Evolutionary conservation across 352 stramenopile species (phyloP).

Genomic region (Peronospora destructor): DNA sequence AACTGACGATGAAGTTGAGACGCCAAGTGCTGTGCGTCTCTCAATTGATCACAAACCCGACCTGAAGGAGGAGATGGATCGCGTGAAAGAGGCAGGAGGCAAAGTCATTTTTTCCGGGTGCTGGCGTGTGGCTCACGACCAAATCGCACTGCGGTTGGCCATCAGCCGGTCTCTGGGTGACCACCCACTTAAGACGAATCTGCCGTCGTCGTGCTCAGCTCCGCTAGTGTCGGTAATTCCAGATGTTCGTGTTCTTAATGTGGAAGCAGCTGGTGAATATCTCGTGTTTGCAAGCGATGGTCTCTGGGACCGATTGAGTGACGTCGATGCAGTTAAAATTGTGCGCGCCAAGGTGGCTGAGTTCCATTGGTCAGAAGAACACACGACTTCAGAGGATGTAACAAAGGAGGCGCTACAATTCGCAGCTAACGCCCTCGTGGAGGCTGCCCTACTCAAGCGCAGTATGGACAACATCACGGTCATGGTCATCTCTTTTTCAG

Average conservation of each 20-base stretch:
- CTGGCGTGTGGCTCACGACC: conserved; percentile 76
- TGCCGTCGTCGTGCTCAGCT: conserved; percentile 49
- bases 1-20: conserved; percentile 16
- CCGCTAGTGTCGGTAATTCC: conserved; percentile 66
- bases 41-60: conserved; percentile 80
- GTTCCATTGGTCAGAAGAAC: conserved; percentile 24
- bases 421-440: conserved; percentile 57
- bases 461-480: conserved; percentile 83
- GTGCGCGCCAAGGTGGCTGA: conserved; percentile 51
- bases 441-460: conserved; percentile 54
- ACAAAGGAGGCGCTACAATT: conserved; percentile 50
- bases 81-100: conserved; percentile 56
- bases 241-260: conserved; percentile 62
- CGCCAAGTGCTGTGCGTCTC: conserved; percentile 37
- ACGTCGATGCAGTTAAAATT: conserved; percentile 56
- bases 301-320: conserved; percentile 69
- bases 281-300: conserved; percentile 75
- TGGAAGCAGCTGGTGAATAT: conserved; percentile 45
- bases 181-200: conserved; percentile 64
- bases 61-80: conserved; percentile 47
- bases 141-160: conserved; percentile 59
- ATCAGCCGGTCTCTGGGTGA: conserved; percentile 76
- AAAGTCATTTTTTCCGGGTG: conserved; percentile 79
- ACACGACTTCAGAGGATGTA: conserved; percentile 13
- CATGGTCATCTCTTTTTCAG: conserved; percentile 59